phyloP scores from a whole-genome alignment of 495 filamentous ascomycete genomes.

The Aspergillus sclerotioniger region DNA sequence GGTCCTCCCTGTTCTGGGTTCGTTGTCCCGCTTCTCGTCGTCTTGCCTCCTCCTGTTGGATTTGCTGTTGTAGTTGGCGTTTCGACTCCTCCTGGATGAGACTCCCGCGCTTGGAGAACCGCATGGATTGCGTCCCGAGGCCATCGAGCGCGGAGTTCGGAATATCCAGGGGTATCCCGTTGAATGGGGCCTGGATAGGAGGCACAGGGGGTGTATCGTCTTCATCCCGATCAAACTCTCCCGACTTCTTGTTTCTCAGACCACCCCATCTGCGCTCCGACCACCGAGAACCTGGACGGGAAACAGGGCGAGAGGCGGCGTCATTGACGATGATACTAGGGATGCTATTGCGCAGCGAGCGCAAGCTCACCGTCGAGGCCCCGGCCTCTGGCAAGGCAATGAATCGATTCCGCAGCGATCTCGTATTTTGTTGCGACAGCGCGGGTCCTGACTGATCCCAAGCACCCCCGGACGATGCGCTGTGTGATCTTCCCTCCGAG shows the following conservation, averaged over 20 bases:
- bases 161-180: slow-evolving; percentile 55
- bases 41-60: slow-evolving; percentile 18
- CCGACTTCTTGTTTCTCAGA: slow-evolving; percentile 34
- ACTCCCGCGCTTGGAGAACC: slow-evolving; percentile 59
- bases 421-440: slow-evolving; percentile 14
- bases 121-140: slow-evolving; percentile 49
- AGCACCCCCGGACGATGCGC: slow-evolving; percentile 24
- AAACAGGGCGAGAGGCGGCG: slow-evolving; percentile 32
- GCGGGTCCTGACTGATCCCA: slow-evolving; percentile 22
- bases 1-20: background rate
- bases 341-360: slow-evolving; percentile 39
- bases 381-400: slow-evolving; percentile 11
- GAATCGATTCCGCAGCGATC: slow-evolving; percentile 11
- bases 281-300: slow-evolving; percentile 39
- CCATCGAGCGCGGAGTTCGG: slow-evolving; percentile 53
- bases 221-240: slow-evolving; percentile 34
- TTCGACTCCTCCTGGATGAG: slow-evolving; percentile 33
- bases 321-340: slow-evolving; percentile 47
- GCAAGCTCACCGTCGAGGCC: slow-evolving; percentile 21
- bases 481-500: slow-evolving; percentile 30
- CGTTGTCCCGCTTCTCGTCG: background rate
- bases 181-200: slow-evolving; percentile 43
- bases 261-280: slow-evolving; percentile 46
- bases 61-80: slow-evolving; percentile 19
- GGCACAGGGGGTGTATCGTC: slow-evolving; percentile 36